Evolutionary conservation across 495 filamentous ascomycete species (phyloP).

Genomic region (Neurospora tetrasperma): DNA sequence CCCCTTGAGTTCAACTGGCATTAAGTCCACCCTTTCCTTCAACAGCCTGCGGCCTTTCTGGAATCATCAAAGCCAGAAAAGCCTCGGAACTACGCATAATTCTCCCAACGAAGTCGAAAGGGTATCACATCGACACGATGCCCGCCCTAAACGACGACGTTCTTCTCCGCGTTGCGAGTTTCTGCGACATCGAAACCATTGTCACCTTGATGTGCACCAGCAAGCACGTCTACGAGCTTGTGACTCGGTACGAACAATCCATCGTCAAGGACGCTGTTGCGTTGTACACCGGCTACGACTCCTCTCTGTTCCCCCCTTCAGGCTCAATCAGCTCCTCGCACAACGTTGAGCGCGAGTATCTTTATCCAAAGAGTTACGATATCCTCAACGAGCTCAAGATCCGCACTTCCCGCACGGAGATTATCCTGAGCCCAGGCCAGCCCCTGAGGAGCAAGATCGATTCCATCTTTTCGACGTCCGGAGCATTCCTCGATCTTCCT

Average conservation of each 20-base stretch:
- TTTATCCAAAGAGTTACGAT: slow-evolving; percentile 9
- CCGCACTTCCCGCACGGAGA: slow-evolving; percentile 11
- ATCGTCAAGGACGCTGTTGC: slow-evolving; percentile 24
- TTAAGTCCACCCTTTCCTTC: not conserved
- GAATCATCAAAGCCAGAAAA: not conserved
- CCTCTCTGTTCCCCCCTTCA: slow-evolving; percentile 2
- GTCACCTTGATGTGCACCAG: slow-evolving; percentile 10
- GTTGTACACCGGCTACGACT: not conserved
- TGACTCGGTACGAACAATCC: slow-evolving; percentile 15
- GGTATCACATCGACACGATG: not conserved
- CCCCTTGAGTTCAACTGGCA: not conserved
- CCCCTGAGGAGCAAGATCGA: not conserved
- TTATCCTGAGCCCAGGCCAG: slow-evolving; percentile 6
- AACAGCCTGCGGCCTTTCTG: not conserved
- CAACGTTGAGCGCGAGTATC: slow-evolving; percentile 2
- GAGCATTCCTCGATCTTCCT: not conserved
- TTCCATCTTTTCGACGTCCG: not conserved
- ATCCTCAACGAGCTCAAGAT: slow-evolving; percentile 19
- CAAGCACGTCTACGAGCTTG: slow-evolving; percentile 7
- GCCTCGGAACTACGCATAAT: not conserved
- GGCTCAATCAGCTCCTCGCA: slow-evolving; percentile 18
- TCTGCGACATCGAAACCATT: slow-evolving; percentile 7
- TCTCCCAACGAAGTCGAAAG: not conserved
- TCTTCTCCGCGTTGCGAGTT: slow-evolving; percentile 18
- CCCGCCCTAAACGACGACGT: slow-evolving; percentile 11